Evolutionary conservation across 192 early-diverging fungal genomes (phyloP).

Genomic region (Gamsiella multidivaricata): DNA sequence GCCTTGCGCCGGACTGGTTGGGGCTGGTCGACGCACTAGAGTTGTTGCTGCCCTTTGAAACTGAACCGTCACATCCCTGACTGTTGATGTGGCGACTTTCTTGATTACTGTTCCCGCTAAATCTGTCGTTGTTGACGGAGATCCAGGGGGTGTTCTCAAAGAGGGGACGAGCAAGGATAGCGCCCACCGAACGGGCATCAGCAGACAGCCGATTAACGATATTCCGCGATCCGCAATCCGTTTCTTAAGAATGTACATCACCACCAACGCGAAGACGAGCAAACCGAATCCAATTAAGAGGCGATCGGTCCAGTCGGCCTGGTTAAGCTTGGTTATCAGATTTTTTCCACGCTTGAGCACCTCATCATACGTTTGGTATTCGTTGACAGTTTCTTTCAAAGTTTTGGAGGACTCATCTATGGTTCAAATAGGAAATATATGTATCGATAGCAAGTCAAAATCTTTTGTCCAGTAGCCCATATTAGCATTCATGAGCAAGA

Average conservation of each 20-base stretch:
- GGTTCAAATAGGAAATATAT: not conserved
- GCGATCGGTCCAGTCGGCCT: slow-evolving; percentile 76
- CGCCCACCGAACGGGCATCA: slow-evolving; percentile 48
- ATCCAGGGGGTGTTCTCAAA: not conserved
- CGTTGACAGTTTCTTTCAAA: slow-evolving; percentile 58
- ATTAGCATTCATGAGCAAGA: not conserved
- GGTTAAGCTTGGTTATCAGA: slow-evolving; percentile 71
- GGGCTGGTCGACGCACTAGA: not conserved
- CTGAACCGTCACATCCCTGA: slow-evolving; percentile 1
- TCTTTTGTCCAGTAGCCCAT: no score
- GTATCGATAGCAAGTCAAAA: not conserved
- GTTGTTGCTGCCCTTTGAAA: not conserved
- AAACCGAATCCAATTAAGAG: slow-evolving; percentile 69
- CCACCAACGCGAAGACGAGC: slow-evolving; percentile 68
- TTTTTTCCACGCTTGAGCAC: slow-evolving; percentile 65
- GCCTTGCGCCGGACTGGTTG: slow-evolving; percentile 23
- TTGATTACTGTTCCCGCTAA: not conserved
- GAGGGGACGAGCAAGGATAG: slow-evolving; percentile 37
- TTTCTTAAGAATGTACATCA: slow-evolving; percentile 72
- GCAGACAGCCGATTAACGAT: slow-evolving; percentile 33
- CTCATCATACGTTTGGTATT: slow-evolving; percentile 67
- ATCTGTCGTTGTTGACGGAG: not conserved
- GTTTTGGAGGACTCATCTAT: slow-evolving; percentile 70
- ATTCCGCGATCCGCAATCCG: slow-evolving; percentile 69
- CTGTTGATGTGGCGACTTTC: not conserved